Base-by-base conservation (phyloP, 352 stramenopile genomes). In the Globisporangium heterothallicum region DNA sequence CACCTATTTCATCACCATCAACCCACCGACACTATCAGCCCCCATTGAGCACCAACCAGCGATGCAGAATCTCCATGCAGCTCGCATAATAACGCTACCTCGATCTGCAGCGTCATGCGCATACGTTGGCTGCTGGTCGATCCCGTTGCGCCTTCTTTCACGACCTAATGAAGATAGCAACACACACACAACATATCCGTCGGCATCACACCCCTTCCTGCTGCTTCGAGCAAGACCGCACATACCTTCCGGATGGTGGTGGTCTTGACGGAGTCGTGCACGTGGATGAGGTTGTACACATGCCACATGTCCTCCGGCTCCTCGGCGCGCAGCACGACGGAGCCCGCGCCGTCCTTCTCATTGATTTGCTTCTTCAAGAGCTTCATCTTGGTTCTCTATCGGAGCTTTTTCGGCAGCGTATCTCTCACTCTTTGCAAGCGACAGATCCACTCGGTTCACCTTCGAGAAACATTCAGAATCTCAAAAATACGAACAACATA, bases 281-380 rank as follows among this genome's bases (percentile, higher is more conserved):
- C 80, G 61, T 96, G 82, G 35, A 99, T 96, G 34, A 99, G 76
- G 68, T 99, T 99, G 83, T 98, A 99, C 26, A 97, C 81, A 61
- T 99, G 96, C 95, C 96, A 99, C 74, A 99, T 96, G 70, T 99
- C 97, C 70, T 99, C 96, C 4, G 90, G 73, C 55, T 98, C 96
- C 66, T 98, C 93, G 7, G 96, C 93, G 36, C 91, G 85, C 47
- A 99, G 74, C 53, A 95, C 70, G 19, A 99, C 78, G 12, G 58
- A 84, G 22, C 95, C 95, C 45, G 73, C 86, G 58, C 93, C 93
- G 77, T 98, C 95, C 76, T 99, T 99, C 61, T 92, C 85, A 61
- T 72, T 94, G 59, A 97, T 92, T 66, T 93, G 75, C 68, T 91
- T 91, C 76, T 89, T 94, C 22, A 97, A 56, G 48, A 97, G 74